Base-by-base conservation (phyloP, 352 stramenopile genomes). In the Elongisporangium prolatum region DNA sequence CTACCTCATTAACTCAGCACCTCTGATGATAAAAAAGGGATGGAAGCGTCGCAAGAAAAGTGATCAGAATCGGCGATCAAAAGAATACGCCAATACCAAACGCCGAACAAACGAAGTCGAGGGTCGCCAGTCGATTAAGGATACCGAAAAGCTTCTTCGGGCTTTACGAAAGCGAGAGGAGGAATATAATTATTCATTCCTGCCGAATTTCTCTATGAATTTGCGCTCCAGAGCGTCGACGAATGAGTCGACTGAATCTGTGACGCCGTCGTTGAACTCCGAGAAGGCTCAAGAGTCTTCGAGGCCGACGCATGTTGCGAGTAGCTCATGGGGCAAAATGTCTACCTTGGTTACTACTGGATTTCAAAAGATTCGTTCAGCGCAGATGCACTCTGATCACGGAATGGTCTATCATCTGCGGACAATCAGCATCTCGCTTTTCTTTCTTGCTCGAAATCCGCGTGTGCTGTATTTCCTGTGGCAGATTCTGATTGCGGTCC, bases 1-100 rank as follows among this genome's bases (percentile, higher is more conserved):
- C 52, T 86, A 89, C 52, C 60, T 85, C 51, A 65, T 85, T 37
- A 91, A 91, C 51, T 84, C 75, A 14, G 81, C 79, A 2, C 81
- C 81, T 8, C 52, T 89, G 20, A 40, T 88, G 6, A 80, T 91
- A 20, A 86, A 88, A 58, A 84, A 88, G 58, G 75, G 77, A 3
- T 86, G 79, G 74, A 89, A 87, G 54, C 73, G 74, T 2, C 76
- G 76, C 21, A 77, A 78, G 56, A 69, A 74, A 14, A 54, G 58
- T 4, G 61, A 86, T 21, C 64, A 78, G 61, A 62, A 69, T 10
- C 66, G 63, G 18, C 54, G 60, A 21, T 86, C 75, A 6, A 84
- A 88, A 68, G 63, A 67, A 10, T 77, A 57, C 1, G 76, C 74
- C 1, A 77, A 63, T 50, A 37, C 60, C 0, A 72, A 80, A 17